Percentiles rank a stretch among this genome's conserved stretches.
phyloP scores from a whole-genome alignment of 192 early-diverging fungal species.

The Umbelopsis vinacea region DNA sequence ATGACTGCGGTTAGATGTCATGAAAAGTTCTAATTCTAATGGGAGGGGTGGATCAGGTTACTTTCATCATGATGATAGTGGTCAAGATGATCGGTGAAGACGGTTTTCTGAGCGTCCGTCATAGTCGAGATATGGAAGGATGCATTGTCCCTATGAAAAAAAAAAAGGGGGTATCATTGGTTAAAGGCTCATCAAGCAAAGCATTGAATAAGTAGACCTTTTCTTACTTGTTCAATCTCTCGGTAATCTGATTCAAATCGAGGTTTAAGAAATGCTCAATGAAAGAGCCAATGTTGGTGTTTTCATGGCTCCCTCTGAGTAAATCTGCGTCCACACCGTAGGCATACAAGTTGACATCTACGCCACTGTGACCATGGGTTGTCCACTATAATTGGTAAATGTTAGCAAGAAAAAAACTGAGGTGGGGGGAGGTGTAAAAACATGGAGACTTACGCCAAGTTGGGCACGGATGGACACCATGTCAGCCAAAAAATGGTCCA shows the following conservation, averaged over 20 bases:
- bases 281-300: constrained; percentile 83
- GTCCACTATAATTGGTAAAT: constrained; percentile 59
- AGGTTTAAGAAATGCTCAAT: constrained; percentile 64
- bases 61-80: constrained; percentile 30
- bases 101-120: constrained; percentile 22
- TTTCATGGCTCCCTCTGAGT: constrained; percentile 84
- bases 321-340: constrained; percentile 65
- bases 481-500: constrained; percentile 56
- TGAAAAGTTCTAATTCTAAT: not conserved
- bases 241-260: constrained; percentile 65
- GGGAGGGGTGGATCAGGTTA: constrained; percentile 1
- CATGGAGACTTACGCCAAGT: constrained; percentile 50
- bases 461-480: constrained; percentile 60
- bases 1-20: not conserved
- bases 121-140: constrained; percentile 1
- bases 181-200: no score
- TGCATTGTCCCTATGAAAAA: constrained; percentile 22
- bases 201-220: not conserved
- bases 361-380: constrained; percentile 92
- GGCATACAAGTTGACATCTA: constrained; percentile 95
- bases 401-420: constrained; percentile 21
- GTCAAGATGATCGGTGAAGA: constrained; percentile 27
- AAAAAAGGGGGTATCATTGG: not conserved
- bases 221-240: constrained; percentile 47
- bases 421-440: no score